phyloP scores from a whole-genome alignment of 768 basidiomycete species.

The Coprinellus micaceus region DNA sequence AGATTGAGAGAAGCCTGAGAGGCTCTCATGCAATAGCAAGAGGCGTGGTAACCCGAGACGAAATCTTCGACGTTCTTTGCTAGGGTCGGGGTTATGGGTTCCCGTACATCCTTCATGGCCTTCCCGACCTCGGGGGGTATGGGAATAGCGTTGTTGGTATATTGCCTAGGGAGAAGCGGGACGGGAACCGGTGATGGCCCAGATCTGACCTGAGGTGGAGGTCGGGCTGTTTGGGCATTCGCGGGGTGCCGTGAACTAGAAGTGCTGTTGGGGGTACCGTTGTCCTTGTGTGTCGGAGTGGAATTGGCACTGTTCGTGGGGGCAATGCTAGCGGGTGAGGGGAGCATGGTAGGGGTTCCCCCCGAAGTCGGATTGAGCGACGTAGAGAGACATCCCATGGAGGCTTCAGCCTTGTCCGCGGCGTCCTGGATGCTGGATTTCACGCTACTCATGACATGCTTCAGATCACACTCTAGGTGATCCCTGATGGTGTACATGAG shows the following conservation, averaged over 20 bases:
- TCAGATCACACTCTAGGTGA: slow-evolving; percentile 37
- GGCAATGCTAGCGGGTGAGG: slow-evolving; percentile 70
- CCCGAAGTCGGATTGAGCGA: slow-evolving; percentile 35
- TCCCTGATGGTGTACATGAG: slow-evolving; percentile 30
- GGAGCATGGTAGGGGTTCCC: slow-evolving; percentile 69
- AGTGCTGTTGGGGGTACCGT: slow-evolving; percentile 48
- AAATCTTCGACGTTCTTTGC: slow-evolving; percentile 43
- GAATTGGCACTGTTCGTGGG: slow-evolving; percentile 71
- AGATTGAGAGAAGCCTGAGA: slow-evolving; percentile 59
- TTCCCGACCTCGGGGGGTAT: slow-evolving; percentile 41
- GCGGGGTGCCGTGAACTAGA: slow-evolving; percentile 26
- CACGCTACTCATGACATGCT: slow-evolving; percentile 31
- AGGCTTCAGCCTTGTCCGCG: slow-evolving; percentile 32
- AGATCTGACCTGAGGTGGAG: slow-evolving; percentile 22
- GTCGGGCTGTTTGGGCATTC: slow-evolving; percentile 28
- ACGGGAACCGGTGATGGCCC: slow-evolving; percentile 33
- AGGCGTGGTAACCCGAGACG: slow-evolving; percentile 33
- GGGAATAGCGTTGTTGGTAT: slow-evolving; percentile 30
- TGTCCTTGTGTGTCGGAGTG: slow-evolving; percentile 63
- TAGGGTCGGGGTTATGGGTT: slow-evolving; percentile 41
- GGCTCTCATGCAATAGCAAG: slow-evolving; percentile 44
- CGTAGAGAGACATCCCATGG: slow-evolving; percentile 22
- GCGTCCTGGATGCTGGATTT: slow-evolving; percentile 38
- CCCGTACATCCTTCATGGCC: slow-evolving; percentile 41
- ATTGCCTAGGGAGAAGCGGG: slow-evolving; percentile 35